A percentile compares a stretch with the other conserved stretches of the same genome.
Evolutionary conservation across 208 protist genomes (phyloP).

Genomic region (Vickermania ingenoplastis): DNA sequence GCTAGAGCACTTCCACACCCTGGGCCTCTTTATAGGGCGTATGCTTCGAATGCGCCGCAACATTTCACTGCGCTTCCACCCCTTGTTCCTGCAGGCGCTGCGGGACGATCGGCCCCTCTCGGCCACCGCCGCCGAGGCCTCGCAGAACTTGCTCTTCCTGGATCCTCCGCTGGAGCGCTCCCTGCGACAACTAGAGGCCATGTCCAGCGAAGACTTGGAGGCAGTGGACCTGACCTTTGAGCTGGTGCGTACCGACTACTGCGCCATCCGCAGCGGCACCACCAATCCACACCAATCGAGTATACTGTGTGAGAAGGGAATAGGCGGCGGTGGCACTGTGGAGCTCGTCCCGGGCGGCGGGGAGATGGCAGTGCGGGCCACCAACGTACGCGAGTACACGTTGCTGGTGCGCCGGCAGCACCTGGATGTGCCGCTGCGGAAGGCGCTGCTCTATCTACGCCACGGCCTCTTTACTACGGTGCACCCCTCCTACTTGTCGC

Average conservation of each 20-base stretch:
- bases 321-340: slow-evolving; percentile 4
- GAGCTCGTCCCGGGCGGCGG: slow-evolving; percentile 14
- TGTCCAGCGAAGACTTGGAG: slow-evolving; percentile 28
- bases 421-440: slow-evolving; percentile 16
- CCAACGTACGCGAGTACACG: slow-evolving; percentile 44
- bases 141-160: slow-evolving; percentile 21
- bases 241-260: slow-evolving; percentile 25
- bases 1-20: slow-evolving; percentile 45
- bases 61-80: slow-evolving; percentile 44
- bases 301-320: too few species aligned
- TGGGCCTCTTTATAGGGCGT: slow-evolving; percentile 57
- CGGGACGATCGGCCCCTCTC: slow-evolving; percentile 14
- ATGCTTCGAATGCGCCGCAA: slow-evolving; percentile 44
- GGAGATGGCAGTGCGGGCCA: slow-evolving; percentile 13
- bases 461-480: slow-evolving; percentile 35
- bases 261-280: not conserved
- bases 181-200: slow-evolving; percentile 17
- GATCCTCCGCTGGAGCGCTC: slow-evolving; percentile 36
- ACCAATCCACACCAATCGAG: too few species aligned
- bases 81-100: slow-evolving; percentile 38
- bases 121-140: not conserved
- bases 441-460: slow-evolving; percentile 29
- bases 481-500: slow-evolving; percentile 33
- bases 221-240: slow-evolving; percentile 45
- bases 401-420: slow-evolving; percentile 25